phyloP scores from a whole-genome alignment of 139 green algal species.

The Trebouxia sp. region DNA sequence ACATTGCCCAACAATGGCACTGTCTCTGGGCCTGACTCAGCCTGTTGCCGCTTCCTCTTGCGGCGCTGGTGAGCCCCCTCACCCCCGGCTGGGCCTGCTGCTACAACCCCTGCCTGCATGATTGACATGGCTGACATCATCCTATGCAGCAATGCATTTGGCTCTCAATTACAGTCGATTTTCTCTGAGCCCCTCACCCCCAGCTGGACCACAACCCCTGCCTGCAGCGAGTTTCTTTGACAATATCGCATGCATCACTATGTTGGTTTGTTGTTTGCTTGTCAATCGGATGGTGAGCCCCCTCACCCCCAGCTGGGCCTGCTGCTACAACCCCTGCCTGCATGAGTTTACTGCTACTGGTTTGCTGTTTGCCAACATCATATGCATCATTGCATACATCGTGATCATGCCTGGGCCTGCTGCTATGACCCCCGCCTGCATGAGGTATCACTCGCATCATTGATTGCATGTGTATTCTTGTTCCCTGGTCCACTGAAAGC shows the following conservation, averaged over 20 bases:
- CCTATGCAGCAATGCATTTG: not conserved
- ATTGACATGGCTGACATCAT: not conserved
- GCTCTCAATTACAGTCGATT: not conserved
- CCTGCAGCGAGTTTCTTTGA: not conserved
- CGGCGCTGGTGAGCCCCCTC: conserved; percentile 59
- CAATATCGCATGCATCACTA: not conserved
- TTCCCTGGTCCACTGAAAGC: not conserved
- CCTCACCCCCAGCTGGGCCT: conserved; percentile 48
- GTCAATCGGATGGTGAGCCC: conserved; percentile 36
- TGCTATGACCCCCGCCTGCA: not conserved
- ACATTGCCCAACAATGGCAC: not conserved
- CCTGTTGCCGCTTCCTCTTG: conserved; percentile 58
- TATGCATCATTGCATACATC: not conserved
- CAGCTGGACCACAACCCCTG: not conserved
- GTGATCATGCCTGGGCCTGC: not conserved
- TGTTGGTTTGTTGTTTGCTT: too few species aligned
- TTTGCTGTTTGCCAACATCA: too few species aligned
- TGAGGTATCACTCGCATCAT: not conserved
- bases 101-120: conserved; percentile 46
- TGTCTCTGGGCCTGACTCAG: not conserved
- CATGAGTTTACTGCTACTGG: not conserved
- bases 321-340: conserved; percentile 49
- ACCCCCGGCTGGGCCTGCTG: conserved; percentile 38
- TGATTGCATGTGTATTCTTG: not conserved
- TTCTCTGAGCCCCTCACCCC: not conserved